Base-by-base conservation (phyloP, 108 stramenopile genomes). In the Fragilariopsis cylindrus region DNA sequence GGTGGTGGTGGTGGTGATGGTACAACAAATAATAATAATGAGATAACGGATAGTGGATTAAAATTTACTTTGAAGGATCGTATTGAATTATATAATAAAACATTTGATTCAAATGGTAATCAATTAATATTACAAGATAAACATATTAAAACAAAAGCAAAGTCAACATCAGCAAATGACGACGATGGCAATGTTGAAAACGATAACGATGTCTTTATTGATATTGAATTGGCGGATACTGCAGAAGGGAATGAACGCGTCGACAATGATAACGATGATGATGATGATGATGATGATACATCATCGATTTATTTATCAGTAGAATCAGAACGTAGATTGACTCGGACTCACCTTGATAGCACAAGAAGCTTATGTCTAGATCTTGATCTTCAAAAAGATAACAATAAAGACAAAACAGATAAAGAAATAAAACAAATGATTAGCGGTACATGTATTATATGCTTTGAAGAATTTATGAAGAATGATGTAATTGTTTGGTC, bases 401-500 rank as follows among this genome's bases (percentile, higher is more conserved):
- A 30, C 30, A 30, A 30, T 30, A 30, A 30, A 2, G 30, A 30
- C 30, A 30, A 30, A 1, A 30, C 1, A 30, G 30, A 30, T 30
- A 30, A 30, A 30, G 30, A 30, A 30, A 2, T 2, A 30, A 52
- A 13, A 13, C 50, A 9, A 52, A 9, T 52, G 12, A 9, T 63
- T 41, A 7, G 39, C 2, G 62, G 62, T 13, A 45, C 62, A n/a
- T 63, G 62, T 44, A 11, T 63, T 4, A 63, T 63, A n/a, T 63
- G 62, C 46, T 43, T 63, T 30, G 43, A 45, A 3, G 62, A 63
- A 43, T 63, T 63, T 15, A 40, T n/a, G n/a, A 9, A 42, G 0
- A 44, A 44, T 45, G 62, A 63, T 44, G 9, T 18, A 44, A n/a
- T 63, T 7, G 62, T 63, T 45, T 63, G 62, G 62, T 21, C 62